phyloP scores from a whole-genome alignment of 441 rosid species.

The Biscutella auriculata region DNA sequence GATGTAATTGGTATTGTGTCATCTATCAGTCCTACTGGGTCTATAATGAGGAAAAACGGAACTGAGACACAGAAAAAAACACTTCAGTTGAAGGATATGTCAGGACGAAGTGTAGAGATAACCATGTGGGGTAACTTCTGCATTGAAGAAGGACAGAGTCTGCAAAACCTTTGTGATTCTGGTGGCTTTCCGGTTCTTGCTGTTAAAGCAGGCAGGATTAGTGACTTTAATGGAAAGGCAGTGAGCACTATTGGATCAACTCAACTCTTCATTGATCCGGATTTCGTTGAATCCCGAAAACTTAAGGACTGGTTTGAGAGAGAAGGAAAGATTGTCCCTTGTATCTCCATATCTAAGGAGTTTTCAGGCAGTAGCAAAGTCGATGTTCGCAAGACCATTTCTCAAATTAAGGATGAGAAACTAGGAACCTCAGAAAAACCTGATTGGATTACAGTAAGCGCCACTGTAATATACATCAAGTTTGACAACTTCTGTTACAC shows the following conservation, averaged over 20 bases:
- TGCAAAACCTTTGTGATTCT: slow-evolving; percentile 59
- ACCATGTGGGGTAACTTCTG: slow-evolving; percentile 78
- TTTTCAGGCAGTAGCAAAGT: slow-evolving; percentile 26
- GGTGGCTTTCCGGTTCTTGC: slow-evolving; percentile 69
- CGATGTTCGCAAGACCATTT: slow-evolving; percentile 48
- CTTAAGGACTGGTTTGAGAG: slow-evolving; percentile 67
- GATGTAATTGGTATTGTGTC: slow-evolving; percentile 68
- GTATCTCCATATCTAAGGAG: slow-evolving; percentile 65
- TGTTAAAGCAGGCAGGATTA: slow-evolving; percentile 62
- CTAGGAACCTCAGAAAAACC: slow-evolving; percentile 89
- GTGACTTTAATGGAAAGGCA: slow-evolving; percentile 69
- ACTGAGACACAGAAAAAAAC: slow-evolving; percentile 68
- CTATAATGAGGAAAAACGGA: slow-evolving; percentile 65
- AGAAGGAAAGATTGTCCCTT: slow-evolving; percentile 49
- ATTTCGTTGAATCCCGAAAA: slow-evolving; percentile 47
- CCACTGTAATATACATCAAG: slow-evolving; percentile 51
- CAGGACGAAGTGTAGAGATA: slow-evolving; percentile 70
- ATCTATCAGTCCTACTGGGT: slow-evolving; percentile 37
- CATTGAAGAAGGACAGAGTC: slow-evolving; percentile 51
- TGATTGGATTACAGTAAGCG: slow-evolving; percentile 72
- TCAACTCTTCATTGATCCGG: slow-evolving; percentile 64
- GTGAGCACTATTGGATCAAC: slow-evolving; percentile 65
- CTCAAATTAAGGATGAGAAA: slow-evolving; percentile 76
- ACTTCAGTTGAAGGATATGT: slow-evolving; percentile 69
- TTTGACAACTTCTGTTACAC: slow-evolving; percentile 73